phyloP scores from a whole-genome alignment of 768 basidiomycete genomes.

The Calvatia gigantea region DNA sequence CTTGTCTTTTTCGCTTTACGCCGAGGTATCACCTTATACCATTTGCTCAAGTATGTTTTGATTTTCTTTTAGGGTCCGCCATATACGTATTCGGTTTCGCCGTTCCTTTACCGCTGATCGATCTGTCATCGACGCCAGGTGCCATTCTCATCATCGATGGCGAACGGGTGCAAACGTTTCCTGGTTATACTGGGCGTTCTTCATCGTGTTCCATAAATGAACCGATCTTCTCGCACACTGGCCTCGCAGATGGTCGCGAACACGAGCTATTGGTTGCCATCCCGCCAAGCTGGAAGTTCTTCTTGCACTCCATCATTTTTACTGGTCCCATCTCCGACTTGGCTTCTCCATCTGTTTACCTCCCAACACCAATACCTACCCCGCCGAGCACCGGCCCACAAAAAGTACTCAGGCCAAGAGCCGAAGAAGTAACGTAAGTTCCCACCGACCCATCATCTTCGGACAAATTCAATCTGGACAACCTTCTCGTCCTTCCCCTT shows the following conservation, averaged over 20 bases:
- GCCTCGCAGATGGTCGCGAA: slow-evolving; percentile 29
- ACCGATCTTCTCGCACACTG: slow-evolving; percentile 33
- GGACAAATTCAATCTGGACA: slow-evolving; percentile 13
- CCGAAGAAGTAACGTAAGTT: slow-evolving; percentile 3
- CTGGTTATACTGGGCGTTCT: slow-evolving; percentile 19
- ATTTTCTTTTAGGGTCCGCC: slow-evolving; percentile 35
- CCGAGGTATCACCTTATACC: slow-evolving; percentile 6
- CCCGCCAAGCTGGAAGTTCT: slow-evolving; percentile 40
- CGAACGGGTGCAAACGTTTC: slow-evolving; percentile 23
- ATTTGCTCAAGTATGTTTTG: neutral
- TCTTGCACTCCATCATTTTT: slow-evolving; percentile 47
- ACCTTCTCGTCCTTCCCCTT: slow-evolving; percentile 6
- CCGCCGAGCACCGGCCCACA: slow-evolving; percentile 14
- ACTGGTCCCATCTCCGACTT: slow-evolving; percentile 15
- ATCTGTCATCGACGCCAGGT: slow-evolving; percentile 20
- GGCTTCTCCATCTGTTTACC: neutral
- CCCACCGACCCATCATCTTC: neutral
- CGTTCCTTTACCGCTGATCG: slow-evolving; percentile 22
- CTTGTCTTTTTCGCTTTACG: neutral
- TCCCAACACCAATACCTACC: neutral
- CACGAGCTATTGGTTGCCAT: slow-evolving; percentile 44
- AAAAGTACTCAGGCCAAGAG: slow-evolving; percentile 4
- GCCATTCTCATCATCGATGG: slow-evolving; percentile 43
- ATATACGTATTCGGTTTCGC: slow-evolving; percentile 43
- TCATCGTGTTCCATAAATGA: slow-evolving; percentile 28